Evolutionary conservation across 169 alveolate genomes (phyloP).

Genomic region (Plasmodium inui): DNA sequence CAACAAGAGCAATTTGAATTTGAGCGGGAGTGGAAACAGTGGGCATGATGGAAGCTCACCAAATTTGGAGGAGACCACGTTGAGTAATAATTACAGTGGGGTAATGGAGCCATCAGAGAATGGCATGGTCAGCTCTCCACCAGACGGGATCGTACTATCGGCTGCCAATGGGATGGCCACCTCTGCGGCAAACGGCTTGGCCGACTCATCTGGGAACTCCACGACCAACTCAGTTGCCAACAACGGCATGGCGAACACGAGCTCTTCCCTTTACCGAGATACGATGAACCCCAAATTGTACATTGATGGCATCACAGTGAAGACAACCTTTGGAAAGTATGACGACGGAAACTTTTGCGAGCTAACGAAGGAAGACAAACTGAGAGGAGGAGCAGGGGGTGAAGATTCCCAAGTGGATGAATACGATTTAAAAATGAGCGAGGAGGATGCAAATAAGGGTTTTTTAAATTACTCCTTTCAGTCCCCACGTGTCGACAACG

Average conservation of each 20-base stretch:
- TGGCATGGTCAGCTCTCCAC: neutral
- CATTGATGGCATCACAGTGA: neutral
- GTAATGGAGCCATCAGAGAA: neutral
- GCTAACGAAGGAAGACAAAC: neutral
- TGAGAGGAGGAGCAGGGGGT: neutral
- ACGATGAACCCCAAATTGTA: neutral
- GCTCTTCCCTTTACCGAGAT: neutral
- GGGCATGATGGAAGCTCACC: neutral
- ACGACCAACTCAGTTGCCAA: neutral
- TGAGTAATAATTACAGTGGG: neutral
- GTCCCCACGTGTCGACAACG: constrained; percentile 20
- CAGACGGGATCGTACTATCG: no score
- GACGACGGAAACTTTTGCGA: neutral
- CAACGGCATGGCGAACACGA: neutral
- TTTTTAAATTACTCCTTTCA: constrained; percentile 36
- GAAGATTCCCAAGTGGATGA: neutral
- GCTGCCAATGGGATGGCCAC: no score
- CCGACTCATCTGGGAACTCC: neutral
- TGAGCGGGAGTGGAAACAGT: neutral
- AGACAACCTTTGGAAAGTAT: neutral
- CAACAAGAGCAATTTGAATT: neutral
- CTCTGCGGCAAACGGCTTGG: neutral
- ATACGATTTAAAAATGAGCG: neutral
- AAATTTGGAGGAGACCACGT: neutral
- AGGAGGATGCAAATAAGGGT: constrained; percentile 12